Percentiles rank a stretch among this genome's conserved stretches.
Conservation (phyloP, 805 yeast species). For the Monosporozyma solicola region DNA sequence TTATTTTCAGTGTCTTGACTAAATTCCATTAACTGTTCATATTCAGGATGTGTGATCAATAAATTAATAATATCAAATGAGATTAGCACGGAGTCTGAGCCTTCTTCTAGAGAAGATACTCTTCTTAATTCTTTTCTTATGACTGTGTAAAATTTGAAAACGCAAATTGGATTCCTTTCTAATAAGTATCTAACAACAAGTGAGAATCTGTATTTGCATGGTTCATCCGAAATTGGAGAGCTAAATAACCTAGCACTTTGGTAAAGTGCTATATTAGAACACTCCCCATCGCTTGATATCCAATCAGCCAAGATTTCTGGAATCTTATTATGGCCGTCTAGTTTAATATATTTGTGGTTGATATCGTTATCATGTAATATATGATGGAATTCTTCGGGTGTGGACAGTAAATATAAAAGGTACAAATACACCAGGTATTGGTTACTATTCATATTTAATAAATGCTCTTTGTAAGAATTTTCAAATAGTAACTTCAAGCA, state of each 20-base stretch:
- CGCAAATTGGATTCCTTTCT: conserved; percentile 19
- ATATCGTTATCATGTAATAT: conserved; percentile 30
- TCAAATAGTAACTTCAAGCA: conserved; percentile 37
- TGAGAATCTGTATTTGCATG: conserved; percentile 25
- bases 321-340: conserved; percentile 29
- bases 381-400: conserved; percentile 30
- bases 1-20: conserved; percentile 9
- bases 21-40: conserved; percentile 12
- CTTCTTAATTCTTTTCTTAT: conserved; percentile 23
- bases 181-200: conserved; percentile 22
- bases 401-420: conserved; percentile 30
- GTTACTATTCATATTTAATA: conserved; percentile 5
- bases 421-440: conserved; percentile 20
- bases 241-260: conserved; percentile 25
- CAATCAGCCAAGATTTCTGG: conserved; percentile 30
- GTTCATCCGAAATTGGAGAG: conserved; percentile 26
- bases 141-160: conserved; percentile 25
- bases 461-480: conserved; percentile 33
- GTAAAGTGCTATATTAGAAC: conserved; percentile 22
- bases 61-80: conserved; percentile 22
- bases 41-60: conserved; percentile 24
- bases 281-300: conserved; percentile 20
- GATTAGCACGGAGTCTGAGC: conserved; percentile 21
- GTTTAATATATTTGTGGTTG: conserved; percentile 20
- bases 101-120: conserved; percentile 20